These are phyloP conservation scores for Aspergillus oerlinghausenensis DNA, from an alignment of 2,329 filamentous ascomycete genomes.

Conservation along the genomic window DNA sequence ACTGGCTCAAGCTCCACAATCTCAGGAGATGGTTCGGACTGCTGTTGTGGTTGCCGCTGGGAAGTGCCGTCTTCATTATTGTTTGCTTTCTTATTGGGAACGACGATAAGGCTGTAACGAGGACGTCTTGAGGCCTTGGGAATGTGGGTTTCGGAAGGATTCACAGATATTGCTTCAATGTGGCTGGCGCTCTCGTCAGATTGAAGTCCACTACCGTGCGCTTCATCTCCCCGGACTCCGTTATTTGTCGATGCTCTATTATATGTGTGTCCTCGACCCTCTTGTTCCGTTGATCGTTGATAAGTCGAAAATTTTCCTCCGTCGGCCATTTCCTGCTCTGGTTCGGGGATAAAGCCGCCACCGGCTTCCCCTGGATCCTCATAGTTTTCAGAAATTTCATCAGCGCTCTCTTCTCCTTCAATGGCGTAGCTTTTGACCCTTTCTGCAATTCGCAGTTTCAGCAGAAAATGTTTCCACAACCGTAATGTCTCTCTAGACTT, in stretches of 20 bases:
- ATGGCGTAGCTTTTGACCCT: constrained; percentile 59
- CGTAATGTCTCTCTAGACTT: constrained; percentile 48
- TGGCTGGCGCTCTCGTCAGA: constrained; percentile 8
- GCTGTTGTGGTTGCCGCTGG: neutral
- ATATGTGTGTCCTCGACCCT: neutral
- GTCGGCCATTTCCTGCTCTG: constrained; percentile 12
- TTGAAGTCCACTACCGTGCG: constrained; percentile 19
- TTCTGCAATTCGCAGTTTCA: constrained; percentile 65
- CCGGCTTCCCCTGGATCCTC: constrained; percentile 22
- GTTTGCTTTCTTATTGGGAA: constrained; percentile 15
- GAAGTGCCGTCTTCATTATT: neutral
- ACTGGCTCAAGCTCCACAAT: neutral
- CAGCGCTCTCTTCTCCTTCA: constrained; percentile 35
- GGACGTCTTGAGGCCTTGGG: constrained; percentile 4
- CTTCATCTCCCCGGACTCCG: neutral
- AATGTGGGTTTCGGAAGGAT: neutral
- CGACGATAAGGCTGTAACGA: constrained; percentile 29
- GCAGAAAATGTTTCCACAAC: constrained; percentile 57
- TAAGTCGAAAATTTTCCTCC: neutral
- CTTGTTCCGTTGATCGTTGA: no score
- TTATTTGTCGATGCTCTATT: neutral
- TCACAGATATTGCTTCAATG: neutral
- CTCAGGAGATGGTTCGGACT: neutral
- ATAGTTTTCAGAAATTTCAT: constrained; percentile 23
- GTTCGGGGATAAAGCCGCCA: constrained; percentile 39